Percentiles rank a stretch among this genome's conserved stretches.
These are phyloP conservation scores for Pythium aristosporum DNA, from an alignment of 352 stramenopile species.

Conservation along the genomic window DNA sequence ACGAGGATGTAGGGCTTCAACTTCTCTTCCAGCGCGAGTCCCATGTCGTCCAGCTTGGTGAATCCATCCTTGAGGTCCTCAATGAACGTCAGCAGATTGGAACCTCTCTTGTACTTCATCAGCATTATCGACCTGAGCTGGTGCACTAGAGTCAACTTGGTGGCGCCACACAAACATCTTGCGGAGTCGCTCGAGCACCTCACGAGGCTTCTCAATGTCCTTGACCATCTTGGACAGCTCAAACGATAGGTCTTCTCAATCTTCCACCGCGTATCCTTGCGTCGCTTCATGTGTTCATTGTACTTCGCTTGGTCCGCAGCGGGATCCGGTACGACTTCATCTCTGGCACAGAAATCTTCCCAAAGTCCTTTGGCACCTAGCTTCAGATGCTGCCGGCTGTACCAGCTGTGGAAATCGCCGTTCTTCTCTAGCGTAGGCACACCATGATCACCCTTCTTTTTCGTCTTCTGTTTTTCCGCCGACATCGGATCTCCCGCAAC, in stretches of 20 bases:
- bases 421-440: slow-evolving; percentile 7
- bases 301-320: background rate
- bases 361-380: slow-evolving; percentile 13
- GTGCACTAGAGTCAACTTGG: slow-evolving; percentile 5
- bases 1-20: slow-evolving; percentile 15
- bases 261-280: slow-evolving; percentile 11
- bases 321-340: slow-evolving; percentile 2
- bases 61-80: slow-evolving; percentile 15
- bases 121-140: slow-evolving; percentile 10
- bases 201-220: slow-evolving; percentile 1
- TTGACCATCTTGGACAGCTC: slow-evolving; percentile 10
- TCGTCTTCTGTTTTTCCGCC: slow-evolving; percentile 1
- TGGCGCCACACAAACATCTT: slow-evolving; percentile 14
- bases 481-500: background rate
- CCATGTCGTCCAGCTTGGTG: slow-evolving; percentile 14
- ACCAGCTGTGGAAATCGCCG: slow-evolving; percentile 15
- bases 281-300: slow-evolving; percentile 7
- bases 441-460: slow-evolving; percentile 3
- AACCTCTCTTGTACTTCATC: slow-evolving; percentile 6
- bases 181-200: slow-evolving; percentile 2
- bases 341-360: slow-evolving; percentile 17
- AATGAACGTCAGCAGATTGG: slow-evolving; percentile 16
- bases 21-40: background rate
- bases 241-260: slow-evolving; percentile 15
- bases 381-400: slow-evolving; percentile 6